A percentile compares a stretch with the other conserved stretches of the same genome.
These are phyloP conservation scores for Schoenoplectus triqueter DNA, from an alignment of 202 grass and related monocot genomes.

Conservation along the genomic window DNA sequence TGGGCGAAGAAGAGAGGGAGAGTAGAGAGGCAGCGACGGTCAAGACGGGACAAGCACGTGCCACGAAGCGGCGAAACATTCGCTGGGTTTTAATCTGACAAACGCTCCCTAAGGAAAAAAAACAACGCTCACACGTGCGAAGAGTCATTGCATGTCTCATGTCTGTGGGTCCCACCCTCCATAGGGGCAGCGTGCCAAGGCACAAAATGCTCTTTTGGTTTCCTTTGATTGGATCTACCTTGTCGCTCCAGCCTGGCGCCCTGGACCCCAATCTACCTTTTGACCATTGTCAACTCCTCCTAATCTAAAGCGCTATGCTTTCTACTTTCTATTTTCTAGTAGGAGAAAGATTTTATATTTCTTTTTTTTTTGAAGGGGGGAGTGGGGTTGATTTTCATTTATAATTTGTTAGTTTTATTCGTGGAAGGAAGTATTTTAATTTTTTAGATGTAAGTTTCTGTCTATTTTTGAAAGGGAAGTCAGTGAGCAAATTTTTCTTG, in stretches of 20 bases:
- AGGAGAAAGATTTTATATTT: not conserved
- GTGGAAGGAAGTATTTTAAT: not conserved
- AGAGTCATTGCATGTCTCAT: not conserved
- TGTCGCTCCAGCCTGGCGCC: not conserved
- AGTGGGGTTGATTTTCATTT: not conserved
- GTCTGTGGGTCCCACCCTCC: slow-evolving; percentile 13
- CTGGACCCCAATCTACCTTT: not conserved
- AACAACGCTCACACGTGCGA: slow-evolving; percentile 36
- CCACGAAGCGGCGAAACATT: slow-evolving; percentile 40
- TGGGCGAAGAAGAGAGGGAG: not conserved
- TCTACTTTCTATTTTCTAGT: not conserved
- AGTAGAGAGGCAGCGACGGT: not conserved
- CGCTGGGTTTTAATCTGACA: slow-evolving; percentile 29
- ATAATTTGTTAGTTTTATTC: not conserved
- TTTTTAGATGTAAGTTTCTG: not conserved
- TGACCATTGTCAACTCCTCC: not conserved
- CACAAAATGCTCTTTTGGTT: slow-evolving; percentile 32
- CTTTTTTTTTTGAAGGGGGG: too few species aligned
- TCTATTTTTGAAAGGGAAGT: not conserved
- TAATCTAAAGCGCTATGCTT: too few species aligned
- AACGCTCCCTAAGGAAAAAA: too few species aligned
- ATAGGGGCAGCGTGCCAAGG: slow-evolving; percentile 19
- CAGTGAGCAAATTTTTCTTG: not conserved
- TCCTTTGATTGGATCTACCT: not conserved
- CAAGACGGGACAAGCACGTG: not conserved